Evolutionary conservation across 2,329 filamentous ascomycete genomes (phyloP).

Genomic region (Leptographium galeiforme): DNA sequence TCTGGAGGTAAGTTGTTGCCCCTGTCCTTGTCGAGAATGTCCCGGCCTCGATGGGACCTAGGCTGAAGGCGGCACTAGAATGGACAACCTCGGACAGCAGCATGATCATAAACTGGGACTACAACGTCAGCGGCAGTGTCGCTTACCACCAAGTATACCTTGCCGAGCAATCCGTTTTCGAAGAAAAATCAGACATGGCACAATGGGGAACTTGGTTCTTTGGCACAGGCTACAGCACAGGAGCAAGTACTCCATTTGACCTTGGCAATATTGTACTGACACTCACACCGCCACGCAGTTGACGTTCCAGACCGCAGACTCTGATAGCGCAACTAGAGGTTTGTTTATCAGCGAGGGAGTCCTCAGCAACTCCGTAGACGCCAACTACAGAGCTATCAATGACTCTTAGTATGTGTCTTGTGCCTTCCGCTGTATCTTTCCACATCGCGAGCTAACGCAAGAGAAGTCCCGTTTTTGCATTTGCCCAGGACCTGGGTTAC

Average conservation of each 20-base stretch:
- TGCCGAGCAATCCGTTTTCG: slow-evolving; percentile 48
- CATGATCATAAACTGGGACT: slow-evolving; percentile 49
- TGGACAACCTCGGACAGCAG: slow-evolving; percentile 52
- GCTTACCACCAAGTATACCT: slow-evolving; percentile 52
- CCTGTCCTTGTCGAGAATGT: neutral
- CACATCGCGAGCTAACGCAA: neutral
- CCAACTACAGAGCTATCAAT: slow-evolving; percentile 51
- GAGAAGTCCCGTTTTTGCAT: slow-evolving; percentile 64
- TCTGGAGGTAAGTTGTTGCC: slow-evolving; percentile 42
- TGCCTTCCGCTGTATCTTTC: neutral
- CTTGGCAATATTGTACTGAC: too few relatives aligned
- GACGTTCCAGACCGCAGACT: slow-evolving; percentile 53
- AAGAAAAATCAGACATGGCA: slow-evolving; percentile 55
- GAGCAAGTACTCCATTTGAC: slow-evolving; percentile 19
- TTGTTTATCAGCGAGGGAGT: slow-evolving; percentile 50
- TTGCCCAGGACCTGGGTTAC: slow-evolving; percentile 46
- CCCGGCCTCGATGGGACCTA: neutral
- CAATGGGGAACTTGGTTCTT: slow-evolving; percentile 78
- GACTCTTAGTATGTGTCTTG: slow-evolving; percentile 34
- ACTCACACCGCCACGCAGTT: slow-evolving; percentile 28
- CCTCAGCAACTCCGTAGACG: slow-evolving; percentile 52
- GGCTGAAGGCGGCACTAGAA: slow-evolving; percentile 31
- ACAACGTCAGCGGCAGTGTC: slow-evolving; percentile 30
- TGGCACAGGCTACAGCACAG: slow-evolving; percentile 43
- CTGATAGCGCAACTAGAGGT: slow-evolving; percentile 49